Conservation (phyloP, 495 filamentous ascomycete genomes). For the Saxophila tyrrhenica region DNA sequence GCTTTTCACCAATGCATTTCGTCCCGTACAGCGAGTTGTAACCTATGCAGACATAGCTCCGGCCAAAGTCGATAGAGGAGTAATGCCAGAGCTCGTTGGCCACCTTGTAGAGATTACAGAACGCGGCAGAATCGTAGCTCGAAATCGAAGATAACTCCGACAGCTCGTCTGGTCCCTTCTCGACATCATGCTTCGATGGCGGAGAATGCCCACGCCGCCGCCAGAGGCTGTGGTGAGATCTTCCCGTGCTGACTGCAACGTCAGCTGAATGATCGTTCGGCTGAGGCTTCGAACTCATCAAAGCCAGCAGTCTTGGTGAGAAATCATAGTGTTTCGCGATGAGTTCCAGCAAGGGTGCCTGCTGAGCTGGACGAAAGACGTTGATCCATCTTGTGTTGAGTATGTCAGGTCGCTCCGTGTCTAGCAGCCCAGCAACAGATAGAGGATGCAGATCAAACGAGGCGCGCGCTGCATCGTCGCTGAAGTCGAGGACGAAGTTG, state of each 20-base stretch:
- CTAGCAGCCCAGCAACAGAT: conserved; percentile 33
- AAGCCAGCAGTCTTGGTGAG: conserved; percentile 51
- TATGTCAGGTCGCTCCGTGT: conserved; percentile 17
- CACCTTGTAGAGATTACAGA: conserved; percentile 37
- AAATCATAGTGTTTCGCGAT: conserved; percentile 52
- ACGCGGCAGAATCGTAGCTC: conserved; percentile 9
- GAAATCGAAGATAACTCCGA: conserved; percentile 11
- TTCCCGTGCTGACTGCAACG: too few species aligned
- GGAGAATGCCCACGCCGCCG: not conserved
- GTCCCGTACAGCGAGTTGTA: conserved; percentile 67
- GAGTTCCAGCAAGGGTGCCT: conserved; percentile 42
- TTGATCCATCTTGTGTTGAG: conserved; percentile 56
- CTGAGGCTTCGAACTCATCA: conserved; percentile 51
- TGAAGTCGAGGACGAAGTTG: conserved; percentile 67
- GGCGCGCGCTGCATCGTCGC: conserved; percentile 48
- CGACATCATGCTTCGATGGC: conserved; percentile 8
- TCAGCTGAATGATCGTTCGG: conserved; percentile 10
- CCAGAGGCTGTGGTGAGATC: not conserved
- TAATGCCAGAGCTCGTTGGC: conserved; percentile 56
- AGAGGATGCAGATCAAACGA: conserved; percentile 44
- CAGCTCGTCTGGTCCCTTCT: conserved; percentile 6
- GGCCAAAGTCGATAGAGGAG: conserved; percentile 49
- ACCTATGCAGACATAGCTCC: conserved; percentile 60
- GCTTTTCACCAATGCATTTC: conserved; percentile 23
- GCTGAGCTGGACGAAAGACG: conserved; percentile 58